These are phyloP conservation scores for Leccinum subrobustum DNA, from an alignment of 1,284 basidiomycete species.

Conservation along the genomic window DNA sequence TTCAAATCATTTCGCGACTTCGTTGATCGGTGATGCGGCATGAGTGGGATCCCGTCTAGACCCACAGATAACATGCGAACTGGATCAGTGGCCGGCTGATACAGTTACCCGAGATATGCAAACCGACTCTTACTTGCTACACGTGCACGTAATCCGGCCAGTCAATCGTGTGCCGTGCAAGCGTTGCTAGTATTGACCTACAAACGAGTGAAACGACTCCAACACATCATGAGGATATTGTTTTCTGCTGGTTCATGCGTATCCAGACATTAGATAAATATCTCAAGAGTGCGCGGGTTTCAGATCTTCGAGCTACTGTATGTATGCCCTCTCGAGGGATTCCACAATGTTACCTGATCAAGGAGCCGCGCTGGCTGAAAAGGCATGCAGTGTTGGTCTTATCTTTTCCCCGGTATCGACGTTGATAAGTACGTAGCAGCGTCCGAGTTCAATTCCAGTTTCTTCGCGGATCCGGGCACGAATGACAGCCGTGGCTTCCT, in stretches of 20 bases:
- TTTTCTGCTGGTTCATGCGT: neutral
- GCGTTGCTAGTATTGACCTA: neutral
- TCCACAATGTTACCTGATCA: conserved; percentile 45
- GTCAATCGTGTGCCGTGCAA: neutral
- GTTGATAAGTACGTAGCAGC: conserved; percentile 13
- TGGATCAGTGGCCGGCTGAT: neutral
- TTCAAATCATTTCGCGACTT: neutral
- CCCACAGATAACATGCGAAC: neutral
- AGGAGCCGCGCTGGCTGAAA: conserved; percentile 47
- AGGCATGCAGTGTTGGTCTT: neutral
- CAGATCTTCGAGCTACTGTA: conserved; percentile 11
- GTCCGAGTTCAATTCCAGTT: conserved; percentile 23
- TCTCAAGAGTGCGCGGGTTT: neutral
- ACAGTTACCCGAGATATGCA: neutral
- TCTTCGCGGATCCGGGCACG: conserved; percentile 17
- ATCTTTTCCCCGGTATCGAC: neutral
- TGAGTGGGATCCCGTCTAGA: neutral
- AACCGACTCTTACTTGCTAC: neutral
- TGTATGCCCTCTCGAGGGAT: conserved; percentile 40
- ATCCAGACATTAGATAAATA: neutral
- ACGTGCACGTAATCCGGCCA: neutral
- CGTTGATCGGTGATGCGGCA: neutral
- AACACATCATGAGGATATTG: neutral
- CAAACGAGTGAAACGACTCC: neutral
- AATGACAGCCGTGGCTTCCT: neutral